Conservation (phyloP, 2,329 filamentous ascomycete species). For the Diplocarpon mali region DNA sequence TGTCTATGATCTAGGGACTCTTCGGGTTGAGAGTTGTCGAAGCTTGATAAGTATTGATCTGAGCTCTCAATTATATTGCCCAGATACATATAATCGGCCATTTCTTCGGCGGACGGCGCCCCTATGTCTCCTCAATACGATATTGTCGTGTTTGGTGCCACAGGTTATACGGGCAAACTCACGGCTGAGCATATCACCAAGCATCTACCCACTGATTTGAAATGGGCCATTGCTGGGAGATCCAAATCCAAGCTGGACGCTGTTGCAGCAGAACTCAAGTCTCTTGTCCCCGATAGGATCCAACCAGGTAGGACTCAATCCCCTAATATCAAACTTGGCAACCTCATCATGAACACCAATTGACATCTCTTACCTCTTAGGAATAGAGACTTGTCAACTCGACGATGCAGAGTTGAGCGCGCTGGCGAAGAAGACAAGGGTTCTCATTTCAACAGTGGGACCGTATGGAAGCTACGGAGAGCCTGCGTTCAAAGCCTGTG, state of each 20-base stretch:
- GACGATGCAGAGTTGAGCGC: conserved; percentile 34
- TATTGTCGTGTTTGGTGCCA: conserved; percentile 55
- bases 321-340: not conserved
- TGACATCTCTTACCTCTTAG: conserved; percentile 25
- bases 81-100: too few relatives aligned
- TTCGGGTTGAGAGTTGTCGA: too few relatives aligned
- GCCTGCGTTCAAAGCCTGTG: conserved; percentile 48
- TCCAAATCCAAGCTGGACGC: conserved; percentile 63
- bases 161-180: conserved; percentile 74
- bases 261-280: conserved; percentile 55
- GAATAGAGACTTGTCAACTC: conserved; percentile 41
- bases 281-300: conserved; percentile 55
- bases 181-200: conserved; percentile 65
- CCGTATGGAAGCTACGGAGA: conserved; percentile 48
- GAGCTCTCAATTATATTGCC: not conserved
- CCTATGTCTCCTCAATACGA: conserved; percentile 40
- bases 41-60: not conserved
- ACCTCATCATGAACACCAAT: not conserved
- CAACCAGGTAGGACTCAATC: conserved; percentile 47
- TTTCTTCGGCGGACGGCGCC: too few relatives aligned
- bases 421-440: conserved; percentile 44
- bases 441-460: conserved; percentile 48
- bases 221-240: conserved; percentile 81
- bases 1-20: too few relatives aligned
- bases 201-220: conserved; percentile 61